These are phyloP conservation scores for Tillandsia leiboldiana DNA, from an alignment of 176 grass and related monocot genomes.

Conservation along the genomic window DNA sequence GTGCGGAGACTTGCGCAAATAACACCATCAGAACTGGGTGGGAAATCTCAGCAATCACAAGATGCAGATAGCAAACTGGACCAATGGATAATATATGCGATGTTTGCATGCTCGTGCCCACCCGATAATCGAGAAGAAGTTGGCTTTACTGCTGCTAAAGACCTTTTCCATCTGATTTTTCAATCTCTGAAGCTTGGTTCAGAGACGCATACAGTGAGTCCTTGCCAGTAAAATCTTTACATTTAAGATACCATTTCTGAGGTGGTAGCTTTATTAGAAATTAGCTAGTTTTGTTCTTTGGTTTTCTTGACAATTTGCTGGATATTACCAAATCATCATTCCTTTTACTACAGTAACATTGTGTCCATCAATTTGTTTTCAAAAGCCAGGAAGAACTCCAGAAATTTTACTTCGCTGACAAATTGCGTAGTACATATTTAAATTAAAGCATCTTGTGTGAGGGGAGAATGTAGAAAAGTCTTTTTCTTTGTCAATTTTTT, in stretches of 20 bases:
- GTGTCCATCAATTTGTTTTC: not conserved
- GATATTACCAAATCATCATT: not conserved
- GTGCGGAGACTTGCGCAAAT: slow-evolving; percentile 77
- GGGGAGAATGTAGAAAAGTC: too few species aligned
- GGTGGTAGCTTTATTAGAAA: not conserved
- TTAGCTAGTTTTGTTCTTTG: not conserved
- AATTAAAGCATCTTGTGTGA: too few species aligned
- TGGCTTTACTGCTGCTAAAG: slow-evolving; percentile 49
- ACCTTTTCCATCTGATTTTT: slow-evolving; percentile 91
- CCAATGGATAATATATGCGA: slow-evolving; percentile 95
- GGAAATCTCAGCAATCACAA: slow-evolving; percentile 73
- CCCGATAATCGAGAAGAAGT: slow-evolving; percentile 62
- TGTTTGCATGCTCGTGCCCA: slow-evolving; percentile 89
- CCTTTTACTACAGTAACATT: not conserved
- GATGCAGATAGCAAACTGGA: slow-evolving; percentile 86
- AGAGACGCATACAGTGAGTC: slow-evolving; percentile 88
- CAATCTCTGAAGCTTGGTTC: slow-evolving; percentile 85
- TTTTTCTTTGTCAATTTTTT: too few species aligned
- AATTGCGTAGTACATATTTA: too few species aligned
- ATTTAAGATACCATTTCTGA: slow-evolving; percentile 17
- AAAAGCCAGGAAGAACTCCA: not conserved
- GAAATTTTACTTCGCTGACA: not conserved
- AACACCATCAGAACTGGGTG: slow-evolving; percentile 79
- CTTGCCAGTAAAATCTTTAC: slow-evolving; percentile 4
- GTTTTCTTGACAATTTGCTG: not conserved